Evolutionary conservation across 768 basidiomycete species (phyloP), one percentile per base, ranked within the genome.

Genomic region (Sarcodon aspratus): DNA sequence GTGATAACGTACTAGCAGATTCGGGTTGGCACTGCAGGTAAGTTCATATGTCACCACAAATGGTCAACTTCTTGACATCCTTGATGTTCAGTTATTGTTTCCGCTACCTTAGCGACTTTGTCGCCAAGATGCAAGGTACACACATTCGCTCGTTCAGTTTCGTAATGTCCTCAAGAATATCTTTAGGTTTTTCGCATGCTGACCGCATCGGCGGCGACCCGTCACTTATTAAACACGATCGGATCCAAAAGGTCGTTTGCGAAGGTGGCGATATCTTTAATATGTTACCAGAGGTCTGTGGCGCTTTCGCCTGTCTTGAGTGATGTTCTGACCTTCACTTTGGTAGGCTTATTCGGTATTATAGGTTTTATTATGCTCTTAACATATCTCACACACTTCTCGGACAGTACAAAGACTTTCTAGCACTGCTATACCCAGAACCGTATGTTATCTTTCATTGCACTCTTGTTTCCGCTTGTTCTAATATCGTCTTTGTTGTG

Each of bases 1-100:
- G 65, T 8, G 68, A 78, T 45, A 57, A 60, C 35, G 62, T 75
- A 8, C 71, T 82, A 34, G 75, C 76, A 17, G 78, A 82, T 58
- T 65, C 78, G n/a, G 80, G 79, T 1, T 82, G 79, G 79, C 79
- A 82, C 55, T 81, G 79, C 63, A 77, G 75, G 21, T 27, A 27
- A 2, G 21, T 27, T 27, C 21, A 27, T 5, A 27, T 27, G 21
- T 27, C 21, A 27, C 21, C 2, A 27, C 21, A 27, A 3, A 27
- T 5, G 21, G 21, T 3, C 21, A 27, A 27, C 21, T 27, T 27
- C 5, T 27, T 27, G 21, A 27, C 21, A 5, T 27, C 21, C 21
- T 27, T 27, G 21, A 27, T 27, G 2, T 27, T 27, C 21, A 27
- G 21, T 49, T 82, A 75, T 64, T 82, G 80, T 62, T 83, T 81